Evolutionary conservation across 345 rosid genomes (phyloP).

Genomic region (Hevea brasiliensis): DNA sequence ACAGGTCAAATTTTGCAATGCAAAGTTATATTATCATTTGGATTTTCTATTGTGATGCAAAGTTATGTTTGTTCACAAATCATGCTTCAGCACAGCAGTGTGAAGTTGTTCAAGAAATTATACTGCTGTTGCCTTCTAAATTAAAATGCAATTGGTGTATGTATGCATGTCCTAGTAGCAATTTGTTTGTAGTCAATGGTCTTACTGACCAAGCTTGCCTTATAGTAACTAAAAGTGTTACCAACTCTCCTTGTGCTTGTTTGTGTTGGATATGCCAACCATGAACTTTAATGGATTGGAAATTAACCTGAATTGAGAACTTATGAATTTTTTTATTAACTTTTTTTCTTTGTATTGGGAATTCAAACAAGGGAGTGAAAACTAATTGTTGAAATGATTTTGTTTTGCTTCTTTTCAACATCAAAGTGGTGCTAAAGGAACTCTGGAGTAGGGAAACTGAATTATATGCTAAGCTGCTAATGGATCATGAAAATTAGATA

Average conservation of each 20-base stretch:
- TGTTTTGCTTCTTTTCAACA: background rate
- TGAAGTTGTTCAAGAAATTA: background rate
- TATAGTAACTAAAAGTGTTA: background rate
- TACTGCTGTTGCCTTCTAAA: conserved; percentile 2
- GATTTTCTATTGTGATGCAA: background rate
- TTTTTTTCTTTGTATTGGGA: background rate
- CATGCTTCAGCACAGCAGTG: too few relatives aligned
- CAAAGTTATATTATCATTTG: background rate
- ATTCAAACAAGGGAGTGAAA: too few relatives aligned
- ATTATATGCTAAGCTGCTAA: background rate
- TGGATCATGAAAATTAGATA: background rate
- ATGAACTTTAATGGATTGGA: background rate
- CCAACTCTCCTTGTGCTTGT: background rate
- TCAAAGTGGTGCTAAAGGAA: background rate
- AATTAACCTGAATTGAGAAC: background rate
- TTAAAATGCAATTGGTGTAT: background rate
- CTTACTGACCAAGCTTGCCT: background rate
- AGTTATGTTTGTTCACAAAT: background rate
- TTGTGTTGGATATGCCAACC: background rate
- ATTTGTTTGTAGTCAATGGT: background rate
- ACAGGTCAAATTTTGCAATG: too few relatives aligned
- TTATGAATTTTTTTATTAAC: background rate
- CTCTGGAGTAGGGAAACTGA: background rate
- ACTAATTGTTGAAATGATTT: background rate
- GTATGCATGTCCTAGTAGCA: background rate